Conservation (phyloP, 148 eudicot species). For the Pouteria glomerata region DNA sequence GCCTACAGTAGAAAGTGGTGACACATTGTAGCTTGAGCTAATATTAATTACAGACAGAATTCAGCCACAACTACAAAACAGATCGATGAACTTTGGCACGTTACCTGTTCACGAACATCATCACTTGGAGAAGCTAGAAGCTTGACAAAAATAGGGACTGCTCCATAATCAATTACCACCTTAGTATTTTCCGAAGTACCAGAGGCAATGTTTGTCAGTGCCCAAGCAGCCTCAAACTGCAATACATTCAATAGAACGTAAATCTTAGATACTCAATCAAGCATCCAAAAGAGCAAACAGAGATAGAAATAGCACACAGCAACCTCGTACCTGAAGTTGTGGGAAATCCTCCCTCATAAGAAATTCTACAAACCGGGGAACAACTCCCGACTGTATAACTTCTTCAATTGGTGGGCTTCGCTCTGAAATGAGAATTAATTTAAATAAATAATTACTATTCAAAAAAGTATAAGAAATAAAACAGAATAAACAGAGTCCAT, state of each 20-base stretch:
- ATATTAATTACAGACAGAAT: background rate
- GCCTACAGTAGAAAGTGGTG: constrained; percentile 36
- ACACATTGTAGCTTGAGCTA: background rate
- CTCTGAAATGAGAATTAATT: constrained; percentile 39
- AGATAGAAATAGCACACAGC: background rate
- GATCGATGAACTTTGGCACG: background rate
- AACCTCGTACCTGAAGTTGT: constrained; percentile 63
- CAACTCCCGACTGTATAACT: constrained; percentile 80
- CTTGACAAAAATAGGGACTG: constrained; percentile 78
- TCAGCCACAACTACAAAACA: background rate
- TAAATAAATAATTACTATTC: background rate
- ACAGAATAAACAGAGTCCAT: background rate
- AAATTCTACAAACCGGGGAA: constrained; percentile 73
- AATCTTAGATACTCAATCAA: background rate
- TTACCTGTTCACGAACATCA: constrained; percentile 87
- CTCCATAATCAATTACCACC: constrained; percentile 79
- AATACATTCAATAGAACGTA: background rate
- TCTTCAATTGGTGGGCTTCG: constrained; percentile 81
- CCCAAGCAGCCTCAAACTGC: constrained; percentile 92
- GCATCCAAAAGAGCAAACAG: background rate
- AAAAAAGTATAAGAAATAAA: background rate
- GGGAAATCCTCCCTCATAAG: constrained; percentile 71
- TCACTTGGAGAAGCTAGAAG: constrained; percentile 80
- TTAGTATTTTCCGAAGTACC: constrained; percentile 79
- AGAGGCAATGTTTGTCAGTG: constrained; percentile 81